Conservation (phyloP, 352 stramenopile species). For the Elongisporangium anandrum region DNA sequence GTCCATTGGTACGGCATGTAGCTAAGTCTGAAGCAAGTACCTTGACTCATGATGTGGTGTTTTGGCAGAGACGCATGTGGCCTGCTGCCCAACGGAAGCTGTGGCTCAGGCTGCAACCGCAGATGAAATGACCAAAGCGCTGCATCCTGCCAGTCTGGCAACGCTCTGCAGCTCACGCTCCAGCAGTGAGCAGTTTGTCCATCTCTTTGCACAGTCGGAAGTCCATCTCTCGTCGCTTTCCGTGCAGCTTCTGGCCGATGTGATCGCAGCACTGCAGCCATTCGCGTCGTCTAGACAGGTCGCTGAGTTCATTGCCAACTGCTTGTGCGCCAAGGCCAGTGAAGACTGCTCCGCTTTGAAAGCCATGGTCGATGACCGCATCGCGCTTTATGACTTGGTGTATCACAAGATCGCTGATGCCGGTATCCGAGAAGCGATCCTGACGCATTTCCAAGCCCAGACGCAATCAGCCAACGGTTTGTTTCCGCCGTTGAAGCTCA, state of each 20-base stretch:
- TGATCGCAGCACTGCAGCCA: constrained; percentile 8
- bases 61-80: neutral
- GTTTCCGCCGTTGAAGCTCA: constrained; percentile 8
- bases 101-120: neutral
- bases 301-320: constrained; percentile 7
- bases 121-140: neutral
- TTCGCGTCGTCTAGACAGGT: constrained; percentile 6
- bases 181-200: neutral
- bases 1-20: neutral
- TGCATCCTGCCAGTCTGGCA: neutral
- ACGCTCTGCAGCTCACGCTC: neutral
- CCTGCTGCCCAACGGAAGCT: neutral
- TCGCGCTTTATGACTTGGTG: constrained; percentile 15
- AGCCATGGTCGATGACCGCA: constrained; percentile 8
- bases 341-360: constrained; percentile 14
- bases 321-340: constrained; percentile 6
- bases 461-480: constrained; percentile 1
- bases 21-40: neutral
- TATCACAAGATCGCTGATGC: constrained; percentile 3
- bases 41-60: neutral
- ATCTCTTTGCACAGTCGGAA: neutral
- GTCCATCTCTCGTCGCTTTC: constrained; percentile 7
- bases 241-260: constrained; percentile 3
- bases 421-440: constrained; percentile 6
- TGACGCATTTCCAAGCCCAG: constrained; percentile 13